A percentile compares a stretch with the other conserved stretches of the same genome.
Conservation (phyloP, 768 basidiomycete species). For the Calocybe indica region DNA sequence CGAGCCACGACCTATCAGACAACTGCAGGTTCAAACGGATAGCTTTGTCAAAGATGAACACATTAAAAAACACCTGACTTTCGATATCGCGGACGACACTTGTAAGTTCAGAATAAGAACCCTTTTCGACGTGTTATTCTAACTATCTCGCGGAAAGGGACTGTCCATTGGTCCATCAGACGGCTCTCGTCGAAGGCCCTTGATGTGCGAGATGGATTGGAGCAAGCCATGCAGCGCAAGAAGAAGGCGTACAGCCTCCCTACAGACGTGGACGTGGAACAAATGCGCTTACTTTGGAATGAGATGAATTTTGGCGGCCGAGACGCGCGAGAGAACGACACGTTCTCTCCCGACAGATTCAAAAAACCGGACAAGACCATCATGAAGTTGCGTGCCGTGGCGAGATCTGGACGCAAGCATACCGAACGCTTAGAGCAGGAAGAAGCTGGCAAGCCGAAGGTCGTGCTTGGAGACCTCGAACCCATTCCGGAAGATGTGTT, state of each 20-base stretch:
- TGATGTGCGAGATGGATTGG: conserved; percentile 30
- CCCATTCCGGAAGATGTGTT: conserved; percentile 4
- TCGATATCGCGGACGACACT: conserved; percentile 16
- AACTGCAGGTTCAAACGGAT: conserved; percentile 43
- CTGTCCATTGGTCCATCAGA: conserved; percentile 49
- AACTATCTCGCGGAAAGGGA: conserved; percentile 38
- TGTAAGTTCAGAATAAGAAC: conserved; percentile 17
- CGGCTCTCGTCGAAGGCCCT: conserved; percentile 25
- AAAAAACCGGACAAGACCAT: conserved; percentile 26
- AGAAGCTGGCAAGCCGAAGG: conserved; percentile 39
- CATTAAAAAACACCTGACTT: conserved; percentile 30
- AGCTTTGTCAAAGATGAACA: conserved; percentile 37
- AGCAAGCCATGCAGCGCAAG: conserved; percentile 33
- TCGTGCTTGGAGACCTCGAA: conserved; percentile 28
- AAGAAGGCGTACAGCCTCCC: conserved; percentile 44
- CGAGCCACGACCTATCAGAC: conserved; percentile 42
- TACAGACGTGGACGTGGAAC: conserved; percentile 33
- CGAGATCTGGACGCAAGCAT: conserved; percentile 38
- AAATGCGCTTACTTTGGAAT: conserved; percentile 42
- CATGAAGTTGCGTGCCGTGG: conserved; percentile 36
- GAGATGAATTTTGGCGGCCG: conserved; percentile 35
- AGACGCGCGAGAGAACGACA: conserved; percentile 18
- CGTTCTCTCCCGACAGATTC: conserved; percentile 27
- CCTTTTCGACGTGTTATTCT: background rate
- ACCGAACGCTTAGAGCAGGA: conserved; percentile 26